These are phyloP conservation scores for Raffaelea ambrosiae DNA, from an alignment of 2,329 filamentous ascomycete species.

Conservation along the genomic window DNA sequence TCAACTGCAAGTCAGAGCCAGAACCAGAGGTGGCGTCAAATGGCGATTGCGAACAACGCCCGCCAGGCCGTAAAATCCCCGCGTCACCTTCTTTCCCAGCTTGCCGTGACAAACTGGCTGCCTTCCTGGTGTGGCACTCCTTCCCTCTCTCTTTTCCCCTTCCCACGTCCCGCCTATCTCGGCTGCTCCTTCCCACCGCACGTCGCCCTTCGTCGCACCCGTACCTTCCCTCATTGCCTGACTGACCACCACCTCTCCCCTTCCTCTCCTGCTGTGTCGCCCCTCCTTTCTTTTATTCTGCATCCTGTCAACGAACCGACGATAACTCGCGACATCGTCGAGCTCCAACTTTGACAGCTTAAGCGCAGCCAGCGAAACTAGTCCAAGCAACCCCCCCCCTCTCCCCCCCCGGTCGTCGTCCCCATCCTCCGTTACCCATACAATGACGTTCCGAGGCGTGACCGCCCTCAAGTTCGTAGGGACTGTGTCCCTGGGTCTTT, in stretches of 20 bases:
- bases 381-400: too few relatives aligned
- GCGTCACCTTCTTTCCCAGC: neutral
- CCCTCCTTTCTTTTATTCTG: neutral
- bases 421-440: neutral
- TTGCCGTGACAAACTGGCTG: too few relatives aligned
- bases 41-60: neutral
- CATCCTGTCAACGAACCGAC: too few relatives aligned
- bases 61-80: constrained; percentile 3
- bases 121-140: neutral
- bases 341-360: too few relatives aligned
- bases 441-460: constrained; percentile 61
- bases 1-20: too few relatives aligned
- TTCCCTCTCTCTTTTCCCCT: neutral
- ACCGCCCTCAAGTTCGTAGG: constrained; percentile 87
- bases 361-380: too few relatives aligned
- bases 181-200: too few relatives aligned
- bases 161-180: too few relatives aligned
- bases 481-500: constrained; percentile 76
- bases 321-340: too few relatives aligned
- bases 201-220: too few relatives aligned
- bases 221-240: neutral
- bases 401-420: too few relatives aligned
- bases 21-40: too few relatives aligned
- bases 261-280: neutral
- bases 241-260: neutral